Evolutionary conservation across 331 rosid genomes (phyloP).

Genomic region (Cydonia oblonga): DNA sequence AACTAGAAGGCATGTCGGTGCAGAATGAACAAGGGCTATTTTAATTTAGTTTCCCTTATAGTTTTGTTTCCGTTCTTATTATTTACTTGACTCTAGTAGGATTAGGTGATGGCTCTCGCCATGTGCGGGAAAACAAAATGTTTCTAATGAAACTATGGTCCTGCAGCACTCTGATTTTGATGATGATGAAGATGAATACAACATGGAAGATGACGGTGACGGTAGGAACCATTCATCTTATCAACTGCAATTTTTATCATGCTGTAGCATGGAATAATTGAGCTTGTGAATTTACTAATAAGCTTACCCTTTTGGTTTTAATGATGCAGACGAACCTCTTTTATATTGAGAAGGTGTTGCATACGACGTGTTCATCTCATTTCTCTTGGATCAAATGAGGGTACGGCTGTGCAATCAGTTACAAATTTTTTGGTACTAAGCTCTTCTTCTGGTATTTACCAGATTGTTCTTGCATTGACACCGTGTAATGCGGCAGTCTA

Average conservation of each 20-base stretch:
- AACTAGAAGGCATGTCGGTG: neutral
- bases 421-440: neutral
- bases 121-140: neutral
- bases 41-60: neutral
- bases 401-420: neutral
- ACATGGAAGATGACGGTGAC: conserved; percentile 2
- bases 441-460: neutral
- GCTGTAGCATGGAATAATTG: neutral
- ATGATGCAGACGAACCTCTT: neutral
- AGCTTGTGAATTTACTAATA: neutral
- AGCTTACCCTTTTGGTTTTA: neutral
- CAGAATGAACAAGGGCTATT: neutral
- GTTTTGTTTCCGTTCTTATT: neutral
- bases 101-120: neutral
- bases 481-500: too few relatives aligned
- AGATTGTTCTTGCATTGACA: too few relatives aligned
- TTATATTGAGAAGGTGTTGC: neutral
- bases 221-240: neutral
- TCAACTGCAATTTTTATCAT: neutral
- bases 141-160: neutral
- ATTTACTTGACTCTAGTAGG: neutral
- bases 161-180: conserved; percentile 17
- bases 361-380: neutral
- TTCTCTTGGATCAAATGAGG: neutral
- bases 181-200: conserved; percentile 26